These are phyloP conservation scores for Anthracocystis panici-leucophaei DNA, from an alignment of 1,284 basidiomycete species.

Conservation along the genomic window DNA sequence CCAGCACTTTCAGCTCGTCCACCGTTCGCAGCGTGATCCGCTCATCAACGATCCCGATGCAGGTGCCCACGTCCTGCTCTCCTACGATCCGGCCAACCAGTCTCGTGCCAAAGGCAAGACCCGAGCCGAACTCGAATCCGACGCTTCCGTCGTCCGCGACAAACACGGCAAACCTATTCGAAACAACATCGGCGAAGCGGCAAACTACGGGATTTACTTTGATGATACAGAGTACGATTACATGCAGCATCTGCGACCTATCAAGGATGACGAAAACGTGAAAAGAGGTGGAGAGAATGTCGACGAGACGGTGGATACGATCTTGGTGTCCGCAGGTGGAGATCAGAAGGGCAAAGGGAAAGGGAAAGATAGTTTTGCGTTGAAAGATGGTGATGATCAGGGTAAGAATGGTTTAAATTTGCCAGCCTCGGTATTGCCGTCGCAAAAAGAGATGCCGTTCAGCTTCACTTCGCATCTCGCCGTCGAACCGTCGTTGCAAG, in stretches of 20 bases:
- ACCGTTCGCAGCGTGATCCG: conserved; percentile 94
- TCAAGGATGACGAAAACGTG: conserved; percentile 59
- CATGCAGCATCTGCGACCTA: conserved; percentile 85
- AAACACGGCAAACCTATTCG: conserved; percentile 44
- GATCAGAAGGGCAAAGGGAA: conserved; percentile 53
- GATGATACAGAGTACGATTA: conserved; percentile 99
- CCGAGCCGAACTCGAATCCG: conserved; percentile 78
- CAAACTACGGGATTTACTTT: conserved; percentile 90
- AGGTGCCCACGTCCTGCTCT: conserved; percentile 86
- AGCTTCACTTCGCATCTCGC: conserved; percentile 42
- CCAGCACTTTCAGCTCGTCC: conserved; percentile 95
- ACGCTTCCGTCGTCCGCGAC: conserved; percentile 75
- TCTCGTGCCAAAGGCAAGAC: conserved; percentile 77
- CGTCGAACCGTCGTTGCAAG: conserved; percentile 72
- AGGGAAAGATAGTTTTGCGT: conserved; percentile 43
- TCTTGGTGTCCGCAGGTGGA: conserved; percentile 43
- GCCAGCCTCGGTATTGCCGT: conserved; percentile 75
- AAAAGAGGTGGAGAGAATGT: conserved; percentile 59
- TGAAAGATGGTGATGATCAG: conserved; percentile 40
- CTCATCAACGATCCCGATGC: conserved; percentile 93
- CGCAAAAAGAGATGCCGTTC: conserved; percentile 51
- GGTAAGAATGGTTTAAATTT: conserved; percentile 69
- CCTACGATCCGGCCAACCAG: conserved; percentile 75
- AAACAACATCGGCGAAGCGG: conserved; percentile 81
- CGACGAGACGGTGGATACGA: conserved; percentile 61